These are phyloP conservation scores for Populus hybrid DNA, from an alignment of 441 rosid species.

Conservation along the genomic window DNA sequence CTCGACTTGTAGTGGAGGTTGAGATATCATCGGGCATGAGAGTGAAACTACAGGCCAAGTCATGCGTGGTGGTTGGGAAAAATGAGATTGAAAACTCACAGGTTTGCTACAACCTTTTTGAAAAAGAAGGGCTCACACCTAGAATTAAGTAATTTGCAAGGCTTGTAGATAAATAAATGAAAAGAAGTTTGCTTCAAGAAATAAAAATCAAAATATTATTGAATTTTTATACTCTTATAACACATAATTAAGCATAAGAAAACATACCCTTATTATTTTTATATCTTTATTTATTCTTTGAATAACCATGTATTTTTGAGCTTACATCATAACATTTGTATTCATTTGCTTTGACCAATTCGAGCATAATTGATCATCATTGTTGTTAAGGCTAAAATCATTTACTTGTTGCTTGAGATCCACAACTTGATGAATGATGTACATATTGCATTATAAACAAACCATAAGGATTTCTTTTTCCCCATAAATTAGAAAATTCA, in stretches of 20 bases:
- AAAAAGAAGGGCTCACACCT: neutral
- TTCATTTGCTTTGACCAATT: neutral
- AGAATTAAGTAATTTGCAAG: neutral
- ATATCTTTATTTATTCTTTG: no score
- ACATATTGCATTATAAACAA: neutral
- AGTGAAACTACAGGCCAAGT: slow-evolving; percentile 6
- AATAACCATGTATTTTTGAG: neutral
- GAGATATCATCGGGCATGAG: slow-evolving; percentile 21
- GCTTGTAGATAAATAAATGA: no score
- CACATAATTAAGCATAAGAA: no score
- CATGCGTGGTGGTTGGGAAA: slow-evolving; percentile 30
- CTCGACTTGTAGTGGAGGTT: slow-evolving; percentile 21
- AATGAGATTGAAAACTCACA: slow-evolving; percentile 2
- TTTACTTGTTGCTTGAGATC: slow-evolving; percentile 3
- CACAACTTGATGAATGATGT: neutral
- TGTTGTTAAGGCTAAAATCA: neutral
- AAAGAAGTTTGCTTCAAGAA: no score
- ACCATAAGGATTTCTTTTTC: neutral
- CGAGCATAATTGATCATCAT: slow-evolving; percentile 1
- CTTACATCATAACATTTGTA: neutral
- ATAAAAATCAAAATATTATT: no score
- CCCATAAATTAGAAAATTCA: no score
- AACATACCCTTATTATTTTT: no score
- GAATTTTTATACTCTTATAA: no score
- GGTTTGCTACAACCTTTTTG: neutral